phyloP scores from a whole-genome alignment of 2,329 filamentous ascomycete genomes.

The Tolypocladium capitatum region DNA sequence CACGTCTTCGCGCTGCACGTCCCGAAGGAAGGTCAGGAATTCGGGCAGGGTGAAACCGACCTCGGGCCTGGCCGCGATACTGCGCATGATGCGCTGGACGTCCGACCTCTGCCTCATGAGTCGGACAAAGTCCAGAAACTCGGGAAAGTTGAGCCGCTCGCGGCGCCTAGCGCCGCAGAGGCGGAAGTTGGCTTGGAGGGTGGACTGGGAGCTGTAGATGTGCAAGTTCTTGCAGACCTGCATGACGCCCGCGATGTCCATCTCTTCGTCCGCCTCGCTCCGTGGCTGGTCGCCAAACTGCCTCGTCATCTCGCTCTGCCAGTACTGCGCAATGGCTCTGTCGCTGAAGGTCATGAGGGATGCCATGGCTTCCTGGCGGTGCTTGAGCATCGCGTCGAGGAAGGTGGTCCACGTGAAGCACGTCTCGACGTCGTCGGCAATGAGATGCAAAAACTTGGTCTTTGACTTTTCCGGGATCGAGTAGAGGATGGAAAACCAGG shows the following conservation, averaged over 20 bases:
- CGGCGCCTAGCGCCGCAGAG: constrained; percentile 52
- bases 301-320: constrained; percentile 71
- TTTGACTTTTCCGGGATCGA: constrained; percentile 65
- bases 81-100: constrained; percentile 59
- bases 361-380: constrained; percentile 81
- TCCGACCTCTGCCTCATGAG: constrained; percentile 77
- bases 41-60: constrained; percentile 56
- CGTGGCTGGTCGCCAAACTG: constrained; percentile 42
- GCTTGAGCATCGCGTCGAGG: constrained; percentile 69
- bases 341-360: constrained; percentile 78
- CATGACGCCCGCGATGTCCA: constrained; percentile 68
- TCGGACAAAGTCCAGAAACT: constrained; percentile 75
- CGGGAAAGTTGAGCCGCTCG: constrained; percentile 58
- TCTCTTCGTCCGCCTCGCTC: constrained; percentile 47
- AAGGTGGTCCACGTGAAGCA: constrained; percentile 74
- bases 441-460: constrained; percentile 76
- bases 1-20: constrained; percentile 65
- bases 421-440: constrained; percentile 60
- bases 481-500: constrained; percentile 88
- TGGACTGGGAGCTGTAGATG: constrained; percentile 72
- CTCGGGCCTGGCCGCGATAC: constrained; percentile 42
- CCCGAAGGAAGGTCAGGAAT: constrained; percentile 63
- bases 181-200: constrained; percentile 61
- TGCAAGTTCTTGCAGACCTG: constrained; percentile 79
- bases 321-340: constrained; percentile 69